phyloP scores from a whole-genome alignment of 352 stramenopile genomes.

The Globisporangium parvum region DNA sequence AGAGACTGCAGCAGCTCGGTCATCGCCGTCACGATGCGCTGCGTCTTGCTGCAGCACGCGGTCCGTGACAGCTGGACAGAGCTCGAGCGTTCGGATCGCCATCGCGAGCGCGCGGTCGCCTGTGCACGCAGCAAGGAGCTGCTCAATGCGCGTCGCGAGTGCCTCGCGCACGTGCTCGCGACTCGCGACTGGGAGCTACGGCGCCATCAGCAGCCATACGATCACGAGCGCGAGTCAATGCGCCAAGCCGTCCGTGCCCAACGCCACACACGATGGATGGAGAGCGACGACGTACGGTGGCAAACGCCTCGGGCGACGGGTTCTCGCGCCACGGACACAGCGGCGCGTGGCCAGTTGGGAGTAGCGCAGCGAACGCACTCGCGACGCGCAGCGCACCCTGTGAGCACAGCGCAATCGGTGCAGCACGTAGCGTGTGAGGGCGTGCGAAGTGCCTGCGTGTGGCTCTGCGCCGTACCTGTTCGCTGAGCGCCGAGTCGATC shows the following conservation, averaged over 20 bases:
- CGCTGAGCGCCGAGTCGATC: constrained; percentile 46
- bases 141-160: constrained; percentile 10
- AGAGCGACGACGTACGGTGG: constrained; percentile 22
- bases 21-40: not conserved
- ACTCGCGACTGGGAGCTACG: constrained; percentile 26
- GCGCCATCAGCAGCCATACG: too few relatives aligned
- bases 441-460: not conserved
- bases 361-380: constrained; percentile 27
- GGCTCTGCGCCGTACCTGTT: not conserved
- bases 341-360: constrained; percentile 32
- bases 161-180: constrained; percentile 13
- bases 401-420: not conserved
- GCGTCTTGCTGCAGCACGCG: not conserved
- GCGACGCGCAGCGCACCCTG: constrained; percentile 31
- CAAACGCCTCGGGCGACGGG: constrained; percentile 48
- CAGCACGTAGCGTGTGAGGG: not conserved
- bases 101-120: not conserved
- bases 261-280: not conserved
- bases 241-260: not conserved
- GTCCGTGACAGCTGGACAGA: not conserved
- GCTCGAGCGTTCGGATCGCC: not conserved
- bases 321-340: constrained; percentile 60
- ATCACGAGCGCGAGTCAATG: constrained; percentile 14
- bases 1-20: not conserved
- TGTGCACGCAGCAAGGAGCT: not conserved